Conservation (phyloP, 352 stramenopile species). For the Globisporangium carolinianum region DNA sequence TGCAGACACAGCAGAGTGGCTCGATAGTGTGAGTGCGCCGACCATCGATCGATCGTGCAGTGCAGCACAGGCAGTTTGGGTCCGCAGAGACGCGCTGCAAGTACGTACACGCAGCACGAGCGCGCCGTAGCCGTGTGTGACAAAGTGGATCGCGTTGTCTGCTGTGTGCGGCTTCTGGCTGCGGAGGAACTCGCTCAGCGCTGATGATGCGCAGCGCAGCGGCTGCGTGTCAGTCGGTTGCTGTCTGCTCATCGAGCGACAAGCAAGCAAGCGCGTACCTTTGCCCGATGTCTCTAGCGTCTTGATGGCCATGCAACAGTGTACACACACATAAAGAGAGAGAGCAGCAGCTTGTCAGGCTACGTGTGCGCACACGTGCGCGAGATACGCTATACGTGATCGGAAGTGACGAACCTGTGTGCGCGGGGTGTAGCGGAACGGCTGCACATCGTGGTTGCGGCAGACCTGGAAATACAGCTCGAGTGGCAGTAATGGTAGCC, state of each 20-base stretch:
- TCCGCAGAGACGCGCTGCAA: background rate
- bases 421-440: constrained; percentile 41
- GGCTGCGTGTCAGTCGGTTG: background rate
- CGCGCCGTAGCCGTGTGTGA: constrained; percentile 67
- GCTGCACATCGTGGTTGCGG: constrained; percentile 33
- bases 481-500: constrained; percentile 33
- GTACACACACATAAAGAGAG: background rate
- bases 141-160: constrained; percentile 55
- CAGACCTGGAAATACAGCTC: constrained; percentile 32
- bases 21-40: too few relatives aligned
- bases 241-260: background rate
- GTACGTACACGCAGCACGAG: constrained; percentile 48
- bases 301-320: constrained; percentile 7
- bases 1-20: background rate
- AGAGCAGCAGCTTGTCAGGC: background rate
- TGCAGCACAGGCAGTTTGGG: background rate
- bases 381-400: too few relatives aligned
- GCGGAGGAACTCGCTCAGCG: constrained; percentile 39
- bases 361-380: background rate
- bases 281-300: constrained; percentile 28
- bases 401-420: constrained; percentile 20
- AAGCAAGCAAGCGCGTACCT: constrained; percentile 16
- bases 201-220: constrained; percentile 6
- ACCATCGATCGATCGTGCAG: background rate
- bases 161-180: constrained; percentile 54